Base-by-base conservation (phyloP, 2,329 filamentous ascomycete species). In the Verticillium tricorpus region DNA sequence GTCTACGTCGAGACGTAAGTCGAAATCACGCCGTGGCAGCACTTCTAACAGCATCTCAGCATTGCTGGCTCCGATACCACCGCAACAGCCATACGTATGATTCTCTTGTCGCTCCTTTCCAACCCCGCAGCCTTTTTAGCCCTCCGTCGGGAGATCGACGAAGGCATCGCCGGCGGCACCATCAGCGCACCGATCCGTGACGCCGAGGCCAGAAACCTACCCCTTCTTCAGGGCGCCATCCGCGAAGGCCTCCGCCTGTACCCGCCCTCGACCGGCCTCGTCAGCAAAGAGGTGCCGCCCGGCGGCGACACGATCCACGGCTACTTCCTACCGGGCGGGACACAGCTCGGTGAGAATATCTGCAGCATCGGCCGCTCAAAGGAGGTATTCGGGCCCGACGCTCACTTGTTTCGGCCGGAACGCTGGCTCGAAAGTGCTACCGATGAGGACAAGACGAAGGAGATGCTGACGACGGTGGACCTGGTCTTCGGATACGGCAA, bases 171-270 rank as follows among this genome's bases (percentile, higher is more conserved):
- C 28, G 28, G 28, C 28, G 28, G 28, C 28, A 28, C 28, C 5
- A 28, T 28, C 28, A 28, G 28, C 28, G 28, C 28, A 28, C 28
- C 28, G 28, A 28, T 28, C 28, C 28, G 28, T 5, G 28, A 28
- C 28, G 28, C 28, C 5, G 28, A 28, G 28, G 28, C 28, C 4
- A 28, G 28, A 5, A 28, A 28, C 8, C 69, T 81, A 15, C 76
- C 78, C 0, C 82, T 79, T 40, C 71, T 83, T 0, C 75, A 79
- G 60, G 80, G 84, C 0, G 74, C 82, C 39, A 81, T 86, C 66
- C 77, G 80, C 34, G 83, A 86, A 63, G 77, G 74, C 1, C 70
- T 78, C 1, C 74, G 77, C 12, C 76, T 77, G 39, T 72, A 72
- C 57, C 74, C 76, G 0, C 75, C 75, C 3, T 71, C 75, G 8